phyloP scores from a whole-genome alignment of 1,284 basidiomycete genomes.

The Cutaneotrichosporon daszewskae region DNA sequence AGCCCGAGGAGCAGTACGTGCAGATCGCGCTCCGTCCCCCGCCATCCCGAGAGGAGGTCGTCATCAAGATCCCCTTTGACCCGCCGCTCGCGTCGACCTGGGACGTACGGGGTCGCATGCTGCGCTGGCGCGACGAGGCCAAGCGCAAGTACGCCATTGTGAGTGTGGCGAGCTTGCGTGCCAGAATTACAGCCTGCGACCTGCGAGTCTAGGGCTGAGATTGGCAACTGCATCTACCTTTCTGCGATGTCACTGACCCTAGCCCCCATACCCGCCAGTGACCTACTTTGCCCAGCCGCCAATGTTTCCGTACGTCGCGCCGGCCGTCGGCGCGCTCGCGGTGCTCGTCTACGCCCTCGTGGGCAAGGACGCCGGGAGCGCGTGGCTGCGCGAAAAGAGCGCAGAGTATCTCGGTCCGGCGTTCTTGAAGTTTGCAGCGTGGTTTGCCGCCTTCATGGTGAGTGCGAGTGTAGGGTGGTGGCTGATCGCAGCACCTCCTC shows the following conservation, averaged over 20 bases:
- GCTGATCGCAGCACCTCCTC: slow-evolving; percentile 7
- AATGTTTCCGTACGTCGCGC: slow-evolving; percentile 22
- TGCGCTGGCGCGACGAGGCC: slow-evolving; percentile 13
- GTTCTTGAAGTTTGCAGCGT: slow-evolving; percentile 15
- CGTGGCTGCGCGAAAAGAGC: slow-evolving; percentile 16
- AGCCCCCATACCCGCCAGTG: slow-evolving; percentile 19
- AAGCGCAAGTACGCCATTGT: slow-evolving; percentile 25
- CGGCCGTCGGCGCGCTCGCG: slow-evolving; percentile 14
- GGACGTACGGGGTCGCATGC: slow-evolving; percentile 16
- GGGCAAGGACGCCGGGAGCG: slow-evolving; percentile 21
- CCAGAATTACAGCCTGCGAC: not conserved
- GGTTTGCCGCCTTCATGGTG: slow-evolving; percentile 26
- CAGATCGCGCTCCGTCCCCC: slow-evolving; percentile 26
- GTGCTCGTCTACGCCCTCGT: slow-evolving; percentile 20
- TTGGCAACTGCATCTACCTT: too few relatives aligned
- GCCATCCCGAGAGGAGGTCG: slow-evolving; percentile 11
- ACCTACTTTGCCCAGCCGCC: slow-evolving; percentile 27
- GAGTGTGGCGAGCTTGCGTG: slow-evolving; percentile 1
- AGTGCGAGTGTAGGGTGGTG: slow-evolving; percentile 8
- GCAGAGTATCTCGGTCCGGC: slow-evolving; percentile 9
- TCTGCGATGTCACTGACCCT: too few relatives aligned
- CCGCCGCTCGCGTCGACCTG: slow-evolving; percentile 20
- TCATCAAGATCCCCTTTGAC: slow-evolving; percentile 20
- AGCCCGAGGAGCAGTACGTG: slow-evolving; percentile 12
- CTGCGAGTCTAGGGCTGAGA: too few relatives aligned